Evolutionary conservation across 176 grass and related monocot genomes (phyloP), one percentile per base, ranked within the genome.

Genomic region (Bothriochloa decipiens): DNA sequence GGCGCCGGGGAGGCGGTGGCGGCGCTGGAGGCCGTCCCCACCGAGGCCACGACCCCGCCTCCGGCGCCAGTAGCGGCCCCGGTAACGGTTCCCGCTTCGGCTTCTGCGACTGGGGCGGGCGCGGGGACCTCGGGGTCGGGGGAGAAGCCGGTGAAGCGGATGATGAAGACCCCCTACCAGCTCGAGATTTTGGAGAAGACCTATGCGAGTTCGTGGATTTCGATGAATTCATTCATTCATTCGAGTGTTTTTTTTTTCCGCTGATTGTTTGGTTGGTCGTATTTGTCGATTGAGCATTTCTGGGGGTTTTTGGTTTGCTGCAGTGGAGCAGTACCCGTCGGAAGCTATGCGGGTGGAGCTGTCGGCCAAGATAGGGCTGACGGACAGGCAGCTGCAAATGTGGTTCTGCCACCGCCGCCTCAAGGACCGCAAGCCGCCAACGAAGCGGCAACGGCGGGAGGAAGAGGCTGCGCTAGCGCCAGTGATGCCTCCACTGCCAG

Each of bases 121-220:
- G 20, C 68, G 25, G 70, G 49, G 0, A 53, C 89, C 16, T 91
- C 89, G 7, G 84, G 81, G 17, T 88, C 88, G 23, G 78, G 74
- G 28, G 91, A 92, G 78, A 92, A 95, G 80, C 81, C 90, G 32
- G 53, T 81, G 10, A 99, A 99, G 68, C 88, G 96, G 42, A 90
- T 93, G 89, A 99, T 99, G 96, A 99, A 99, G 86, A 99, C 81
- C 46, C 96, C 96, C 36, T 96, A 95, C 75, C 96, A 99, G 84
- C 90, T 99, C 49, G 93, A 99, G 72, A 72, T 99, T 14, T 86
- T 99, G 39, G 93, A 99, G 68, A 90, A 89, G 33, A 99, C 96
- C 23, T 99, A 99, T 74, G 84, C 86, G 28, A 87, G 96, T 99
- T 61, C 35, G 84, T 76, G 14, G 9, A 47, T 90, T 90, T 70